Conservation (phyloP, 805 yeast species). For the Sugiyamaella mastotermitis region DNA sequence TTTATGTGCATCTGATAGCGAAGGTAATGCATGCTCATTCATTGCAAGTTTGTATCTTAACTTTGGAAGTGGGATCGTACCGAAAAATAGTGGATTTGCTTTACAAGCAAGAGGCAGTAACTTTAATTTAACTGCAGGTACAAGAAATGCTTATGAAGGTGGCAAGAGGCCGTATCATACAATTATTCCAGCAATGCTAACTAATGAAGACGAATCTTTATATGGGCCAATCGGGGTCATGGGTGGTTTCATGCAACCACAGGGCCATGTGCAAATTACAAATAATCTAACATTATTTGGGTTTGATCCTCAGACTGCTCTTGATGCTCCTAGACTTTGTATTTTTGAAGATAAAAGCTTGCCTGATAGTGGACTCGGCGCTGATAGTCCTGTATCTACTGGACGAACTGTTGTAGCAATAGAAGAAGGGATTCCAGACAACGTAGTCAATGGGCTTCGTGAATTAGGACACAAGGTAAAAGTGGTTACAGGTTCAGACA, state of each 20-base stretch:
- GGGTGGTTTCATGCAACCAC: conserved; percentile 88
- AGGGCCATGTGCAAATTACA: conserved; percentile 74
- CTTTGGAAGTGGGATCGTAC: conserved; percentile 68
- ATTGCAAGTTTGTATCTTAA: conserved; percentile 65
- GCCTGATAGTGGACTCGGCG: conserved; percentile 46
- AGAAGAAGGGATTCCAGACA: conserved; percentile 55
- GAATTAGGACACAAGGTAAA: conserved; percentile 53
- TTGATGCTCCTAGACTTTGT: conserved; percentile 71
- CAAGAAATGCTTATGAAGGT: conserved; percentile 58
- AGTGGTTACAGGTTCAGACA: conserved; percentile 35
- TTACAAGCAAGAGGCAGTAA: conserved; percentile 74
- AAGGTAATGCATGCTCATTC: conserved; percentile 77
- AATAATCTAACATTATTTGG: conserved; percentile 59
- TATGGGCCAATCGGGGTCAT: conserved; percentile 70
- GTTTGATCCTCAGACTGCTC: conserved; percentile 62
- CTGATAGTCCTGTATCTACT: conserved; percentile 62
- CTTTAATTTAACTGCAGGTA: conserved; percentile 53
- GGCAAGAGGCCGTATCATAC: conserved; percentile 76
- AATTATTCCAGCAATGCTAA: conserved; percentile 76
- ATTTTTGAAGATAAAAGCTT: conserved; percentile 51
- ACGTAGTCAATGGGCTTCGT: conserved; percentile 40
- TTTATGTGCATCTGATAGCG: conserved; percentile 54
- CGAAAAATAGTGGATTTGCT: conserved; percentile 54
- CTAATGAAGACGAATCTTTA: conserved; percentile 36
- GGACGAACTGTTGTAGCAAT: conserved; percentile 49